Percentiles rank a stretch among this genome's conserved stretches.
phyloP scores from a whole-genome alignment of 805 yeast genomes.

The Candida takata region DNA sequence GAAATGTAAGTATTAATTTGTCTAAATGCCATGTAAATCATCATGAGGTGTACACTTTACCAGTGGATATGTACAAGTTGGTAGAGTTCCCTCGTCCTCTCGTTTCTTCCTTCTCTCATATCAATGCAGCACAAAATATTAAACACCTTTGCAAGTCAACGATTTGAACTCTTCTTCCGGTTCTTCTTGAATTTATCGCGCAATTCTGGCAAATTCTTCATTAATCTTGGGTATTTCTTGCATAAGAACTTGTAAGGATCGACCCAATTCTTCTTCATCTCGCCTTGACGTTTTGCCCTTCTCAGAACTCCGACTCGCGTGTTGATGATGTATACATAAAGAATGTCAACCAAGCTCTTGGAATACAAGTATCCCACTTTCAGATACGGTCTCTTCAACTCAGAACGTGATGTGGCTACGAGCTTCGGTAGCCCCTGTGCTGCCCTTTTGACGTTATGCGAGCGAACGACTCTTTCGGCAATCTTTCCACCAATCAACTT shows the following conservation, averaged over 20 bases:
- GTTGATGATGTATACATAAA: constrained; percentile 19
- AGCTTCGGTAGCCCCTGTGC: constrained; percentile 13
- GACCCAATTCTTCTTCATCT: not conserved
- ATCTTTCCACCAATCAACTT: constrained; percentile 32
- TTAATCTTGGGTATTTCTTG: constrained; percentile 25
- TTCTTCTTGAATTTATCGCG: constrained; percentile 5
- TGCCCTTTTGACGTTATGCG: constrained; percentile 9
- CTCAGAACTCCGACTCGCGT: not conserved
- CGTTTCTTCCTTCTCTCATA: no score
- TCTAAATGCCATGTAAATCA: no score
- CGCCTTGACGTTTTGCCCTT: not conserved
- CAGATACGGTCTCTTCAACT: constrained; percentile 20
- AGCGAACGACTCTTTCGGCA: constrained; percentile 11
- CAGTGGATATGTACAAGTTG: no score
- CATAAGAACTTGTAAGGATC: constrained; percentile 10
- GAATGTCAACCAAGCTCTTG: constrained; percentile 16
- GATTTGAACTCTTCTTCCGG: not conserved
- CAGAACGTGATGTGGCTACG: constrained; percentile 20
- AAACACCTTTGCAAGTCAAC: no score
- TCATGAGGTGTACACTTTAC: no score
- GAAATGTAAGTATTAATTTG: no score
- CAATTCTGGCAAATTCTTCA: constrained; percentile 24
- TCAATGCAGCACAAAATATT: no score
- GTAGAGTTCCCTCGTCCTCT: no score
- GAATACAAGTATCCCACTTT: constrained; percentile 23